Evolutionary conservation across 2,329 filamentous ascomycete genomes (phyloP), one percentile per base, ranked within the genome.

Genomic region (Claviceps paspali): DNA sequence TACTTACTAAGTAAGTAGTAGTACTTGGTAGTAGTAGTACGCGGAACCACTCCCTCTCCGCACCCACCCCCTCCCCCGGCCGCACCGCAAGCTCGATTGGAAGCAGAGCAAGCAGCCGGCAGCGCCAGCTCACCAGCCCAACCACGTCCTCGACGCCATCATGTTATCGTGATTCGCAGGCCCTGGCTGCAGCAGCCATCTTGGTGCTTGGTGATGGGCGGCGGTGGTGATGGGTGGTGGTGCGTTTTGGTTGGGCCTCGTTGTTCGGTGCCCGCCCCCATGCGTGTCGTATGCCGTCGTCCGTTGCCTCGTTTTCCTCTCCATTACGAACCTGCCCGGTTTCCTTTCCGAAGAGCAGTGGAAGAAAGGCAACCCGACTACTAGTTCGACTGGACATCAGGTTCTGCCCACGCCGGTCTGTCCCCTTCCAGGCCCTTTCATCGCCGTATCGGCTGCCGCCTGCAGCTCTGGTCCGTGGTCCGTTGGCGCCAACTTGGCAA

Each of bases 51-150:
- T n/a, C n/a, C n/a, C n/a, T n/a, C n/a, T 39, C 45, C 45, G 29
- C 24, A 33, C 30, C 41, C 35, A 39, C 30, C 6, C 12, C 2
- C 38, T 42, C 46, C 49, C 52, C 53, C 45, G 45, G 51, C 45
- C 35, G 21, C 21, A 8, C 21, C 32, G 39, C 46, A 38, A 42
- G 46, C 47, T 43, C 48, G 44, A 60, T 60, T 59, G 57, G 57
- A 43, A n/a, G n/a, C n/a, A n/a, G n/a, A n/a, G n/a, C 47, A 46
- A 52, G 47, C 45, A 46, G 46, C 44, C 55, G 49, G 55, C 54
- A 59, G 38, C 56, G 57, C 56, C 57, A 60, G 46, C 56, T 53
- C 57, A 60, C 59, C 57, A 58, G 38, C 36, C 43, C 39, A 40
- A 37, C 44, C 45, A 4, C 29, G 15, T 36, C 23, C 36, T 42